Percentiles rank a stretch among this genome's conserved stretches.
These are phyloP conservation scores for Solanum hybrid DNA, from an alignment of 305 asterid genomes.

Conservation along the genomic window DNA sequence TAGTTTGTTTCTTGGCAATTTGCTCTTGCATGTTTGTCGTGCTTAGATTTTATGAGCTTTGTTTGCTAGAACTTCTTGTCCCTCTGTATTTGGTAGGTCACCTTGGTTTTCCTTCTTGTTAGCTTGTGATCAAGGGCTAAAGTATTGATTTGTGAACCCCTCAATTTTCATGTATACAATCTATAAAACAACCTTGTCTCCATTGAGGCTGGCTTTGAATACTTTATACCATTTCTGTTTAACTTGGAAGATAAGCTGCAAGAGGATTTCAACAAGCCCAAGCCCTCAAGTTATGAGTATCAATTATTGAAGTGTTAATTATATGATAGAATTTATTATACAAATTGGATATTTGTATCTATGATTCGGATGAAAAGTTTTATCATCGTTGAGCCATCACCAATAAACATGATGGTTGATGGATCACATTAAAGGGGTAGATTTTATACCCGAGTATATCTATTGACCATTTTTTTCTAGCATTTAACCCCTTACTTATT, in stretches of 20 bases:
- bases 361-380: not conserved
- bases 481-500: not conserved
- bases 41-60: not conserved
- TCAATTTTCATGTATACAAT: not conserved
- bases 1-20: not conserved
- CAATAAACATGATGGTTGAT: not conserved
- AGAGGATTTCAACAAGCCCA: not conserved
- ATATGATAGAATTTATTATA: not conserved
- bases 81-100: not conserved
- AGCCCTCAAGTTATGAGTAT: not conserved
- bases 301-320: not conserved
- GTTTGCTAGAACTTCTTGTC: not conserved
- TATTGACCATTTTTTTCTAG: not conserved
- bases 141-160: not conserved
- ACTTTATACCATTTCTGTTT: not conserved
- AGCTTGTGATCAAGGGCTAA: not conserved
- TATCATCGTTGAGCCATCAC: not conserved
- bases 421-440: not conserved
- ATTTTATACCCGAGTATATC: not conserved
- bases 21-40: not conserved
- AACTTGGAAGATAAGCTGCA: not conserved
- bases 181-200: not conserved
- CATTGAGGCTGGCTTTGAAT: not conserved
- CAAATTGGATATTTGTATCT: not conserved
- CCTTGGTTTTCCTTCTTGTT: not conserved